These are phyloP conservation scores for Trematosphaeria pertusa DNA, from an alignment of 2,329 filamentous ascomycete genomes.

Conservation along the genomic window DNA sequence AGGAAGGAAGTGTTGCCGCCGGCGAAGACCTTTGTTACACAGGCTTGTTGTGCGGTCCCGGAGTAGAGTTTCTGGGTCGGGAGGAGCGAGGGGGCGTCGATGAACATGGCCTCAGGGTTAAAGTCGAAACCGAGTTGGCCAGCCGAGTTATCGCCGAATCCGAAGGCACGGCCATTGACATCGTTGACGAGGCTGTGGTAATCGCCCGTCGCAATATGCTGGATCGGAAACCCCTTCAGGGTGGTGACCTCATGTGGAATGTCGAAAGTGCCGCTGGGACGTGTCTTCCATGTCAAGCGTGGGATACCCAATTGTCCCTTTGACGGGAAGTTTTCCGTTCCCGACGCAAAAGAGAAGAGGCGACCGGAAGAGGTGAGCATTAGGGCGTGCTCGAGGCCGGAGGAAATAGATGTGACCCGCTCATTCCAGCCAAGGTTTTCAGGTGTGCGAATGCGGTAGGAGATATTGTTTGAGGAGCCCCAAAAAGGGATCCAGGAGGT, in stretches of 20 bases:
- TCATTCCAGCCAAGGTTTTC: conserved; percentile 71
- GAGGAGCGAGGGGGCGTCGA: conserved; percentile 75
- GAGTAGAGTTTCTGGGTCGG: conserved; percentile 76
- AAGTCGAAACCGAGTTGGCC: conserved; percentile 90
- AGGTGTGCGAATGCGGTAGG: conserved; percentile 76
- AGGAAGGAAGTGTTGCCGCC: conserved; percentile 90
- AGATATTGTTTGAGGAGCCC: conserved; percentile 65
- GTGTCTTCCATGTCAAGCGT: conserved; percentile 78
- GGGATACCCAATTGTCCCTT: conserved; percentile 88
- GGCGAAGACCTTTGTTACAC: conserved; percentile 79
- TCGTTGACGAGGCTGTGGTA: conserved; percentile 84
- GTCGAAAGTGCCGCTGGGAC: conserved; percentile 80
- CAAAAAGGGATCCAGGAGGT: conserved; percentile 78
- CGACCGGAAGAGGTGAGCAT: conserved; percentile 85
- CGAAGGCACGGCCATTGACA: conserved; percentile 76
- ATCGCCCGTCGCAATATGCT: conserved; percentile 82
- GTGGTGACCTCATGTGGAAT: conserved; percentile 79
- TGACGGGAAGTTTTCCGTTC: conserved; percentile 76
- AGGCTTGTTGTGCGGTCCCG: conserved; percentile 67
- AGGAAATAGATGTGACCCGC: conserved; percentile 74
- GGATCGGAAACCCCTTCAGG: conserved; percentile 73
- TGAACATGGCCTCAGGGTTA: conserved; percentile 64
- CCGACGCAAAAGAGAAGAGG: conserved; percentile 86
- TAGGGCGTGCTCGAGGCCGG: conserved; percentile 85
- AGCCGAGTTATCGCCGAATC: conserved; percentile 88